Evolutionary conservation across 2,329 filamentous ascomycete species (phyloP).

Genomic region (Beauveria sp.): DNA sequence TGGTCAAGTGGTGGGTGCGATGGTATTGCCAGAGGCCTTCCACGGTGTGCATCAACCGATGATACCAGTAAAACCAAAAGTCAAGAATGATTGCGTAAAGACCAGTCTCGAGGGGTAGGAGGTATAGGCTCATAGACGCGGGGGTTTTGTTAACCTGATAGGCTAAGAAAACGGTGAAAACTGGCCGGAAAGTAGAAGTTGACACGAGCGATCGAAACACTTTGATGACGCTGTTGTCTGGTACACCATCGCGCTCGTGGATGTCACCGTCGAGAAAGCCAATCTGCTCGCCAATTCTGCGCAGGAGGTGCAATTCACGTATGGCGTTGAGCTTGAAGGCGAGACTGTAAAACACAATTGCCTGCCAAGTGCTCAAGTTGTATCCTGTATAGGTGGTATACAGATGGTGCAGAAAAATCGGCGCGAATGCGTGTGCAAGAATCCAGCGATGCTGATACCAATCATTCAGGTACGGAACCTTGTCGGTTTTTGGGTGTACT

Average conservation of each 20-base stretch:
- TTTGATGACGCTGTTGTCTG: conserved; percentile 21
- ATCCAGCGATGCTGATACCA: conserved; percentile 25
- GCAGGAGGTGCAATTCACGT: conserved; percentile 22
- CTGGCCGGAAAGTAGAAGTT: conserved; percentile 16
- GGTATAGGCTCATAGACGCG: conserved; percentile 16
- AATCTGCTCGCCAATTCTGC: conserved; percentile 22
- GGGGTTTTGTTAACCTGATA: conserved; percentile 16
- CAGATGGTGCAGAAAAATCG: conserved; percentile 18
- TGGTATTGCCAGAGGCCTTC: conserved; percentile 29
- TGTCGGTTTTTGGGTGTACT: conserved; percentile 25
- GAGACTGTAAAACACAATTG: conserved; percentile 20
- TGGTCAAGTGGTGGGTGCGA: conserved; percentile 37
- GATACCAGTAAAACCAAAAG: conserved; percentile 19
- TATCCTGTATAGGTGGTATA: conserved; percentile 11
- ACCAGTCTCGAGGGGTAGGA: conserved; percentile 23
- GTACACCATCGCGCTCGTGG: conserved; percentile 27
- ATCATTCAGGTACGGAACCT: conserved; percentile 23
- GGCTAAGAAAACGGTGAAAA: conserved; percentile 20
- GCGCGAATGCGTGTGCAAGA: conserved; percentile 20
- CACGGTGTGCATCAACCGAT: conserved; percentile 33
- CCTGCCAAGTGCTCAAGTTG: conserved; percentile 9
- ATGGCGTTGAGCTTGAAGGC: conserved; percentile 24
- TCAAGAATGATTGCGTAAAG: conserved; percentile 31
- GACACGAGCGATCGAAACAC: conserved; percentile 17
- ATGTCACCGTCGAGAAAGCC: conserved; percentile 22